Conservation (phyloP, 805 yeast genomes). For the Tetrapisispora fleetii region DNA sequence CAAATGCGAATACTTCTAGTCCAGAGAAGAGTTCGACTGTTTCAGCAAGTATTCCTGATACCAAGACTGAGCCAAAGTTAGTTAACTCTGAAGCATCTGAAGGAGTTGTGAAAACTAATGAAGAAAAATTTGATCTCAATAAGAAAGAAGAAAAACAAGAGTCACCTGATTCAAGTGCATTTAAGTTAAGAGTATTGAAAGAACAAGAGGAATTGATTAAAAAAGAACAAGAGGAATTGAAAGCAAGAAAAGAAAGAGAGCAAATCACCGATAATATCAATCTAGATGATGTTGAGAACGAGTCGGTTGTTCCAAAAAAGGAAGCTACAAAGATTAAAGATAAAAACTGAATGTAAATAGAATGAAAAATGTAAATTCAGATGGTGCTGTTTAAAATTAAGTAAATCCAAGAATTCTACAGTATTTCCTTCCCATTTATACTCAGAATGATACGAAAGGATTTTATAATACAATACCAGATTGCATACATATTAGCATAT, state of each 20-base stretch:
- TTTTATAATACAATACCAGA: background rate
- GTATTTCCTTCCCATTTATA: background rate
- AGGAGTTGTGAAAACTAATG: background rate
- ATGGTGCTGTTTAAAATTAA: background rate
- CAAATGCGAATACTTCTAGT: background rate
- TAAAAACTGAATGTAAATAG: background rate
- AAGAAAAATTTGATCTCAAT: background rate
- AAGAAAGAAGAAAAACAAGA: conserved; percentile 5
- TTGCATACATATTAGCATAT: background rate
- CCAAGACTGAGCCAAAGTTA: background rate
- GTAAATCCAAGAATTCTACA: background rate
- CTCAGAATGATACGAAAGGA: background rate
- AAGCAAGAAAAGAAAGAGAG: conserved; percentile 26
- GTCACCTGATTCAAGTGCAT: conserved; percentile 37
- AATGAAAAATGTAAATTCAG: background rate
- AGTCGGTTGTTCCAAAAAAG: background rate
- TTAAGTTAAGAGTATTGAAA: conserved; percentile 61
- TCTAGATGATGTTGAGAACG: conserved; percentile 28
- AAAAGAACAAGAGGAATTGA: conserved; percentile 76
- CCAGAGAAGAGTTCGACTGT: background rate
- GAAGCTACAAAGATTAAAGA: background rate
- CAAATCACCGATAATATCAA: conserved; percentile 31
- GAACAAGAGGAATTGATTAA: conserved; percentile 78
- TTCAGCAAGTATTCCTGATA: conserved; percentile 1
- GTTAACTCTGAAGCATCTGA: background rate